phyloP scores from a whole-genome alignment of 257 asterid species.

The Solanum bukasovii region DNA sequence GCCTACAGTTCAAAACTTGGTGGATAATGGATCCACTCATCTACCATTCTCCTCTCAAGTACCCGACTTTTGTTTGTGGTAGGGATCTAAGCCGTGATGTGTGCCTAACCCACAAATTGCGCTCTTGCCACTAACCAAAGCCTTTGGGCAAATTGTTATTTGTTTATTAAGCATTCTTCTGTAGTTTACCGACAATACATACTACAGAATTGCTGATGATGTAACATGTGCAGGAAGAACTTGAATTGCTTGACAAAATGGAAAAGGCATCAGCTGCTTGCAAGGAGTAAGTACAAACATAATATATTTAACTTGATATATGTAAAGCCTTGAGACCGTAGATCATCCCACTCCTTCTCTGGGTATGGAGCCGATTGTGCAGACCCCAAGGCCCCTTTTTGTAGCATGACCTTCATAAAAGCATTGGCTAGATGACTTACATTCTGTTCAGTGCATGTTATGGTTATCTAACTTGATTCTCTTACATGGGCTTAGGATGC shows the following conservation, averaged over 20 bases:
- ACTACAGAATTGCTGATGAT: not conserved
- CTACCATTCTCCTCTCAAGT: not conserved
- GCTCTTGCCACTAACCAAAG: not conserved
- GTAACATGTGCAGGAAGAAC: constrained; percentile 56
- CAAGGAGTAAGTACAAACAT: constrained; percentile 59
- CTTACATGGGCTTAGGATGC: constrained; percentile 34
- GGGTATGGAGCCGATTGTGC: not conserved
- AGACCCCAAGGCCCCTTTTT: not conserved
- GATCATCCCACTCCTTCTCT: not conserved
- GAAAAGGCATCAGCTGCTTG: constrained; percentile 80
- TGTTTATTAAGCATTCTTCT: not conserved
- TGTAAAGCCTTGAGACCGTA: not conserved
- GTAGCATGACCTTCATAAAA: not conserved
- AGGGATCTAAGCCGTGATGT: not conserved
- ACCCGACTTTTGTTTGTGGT: not conserved
- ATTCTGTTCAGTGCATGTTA: not conserved
- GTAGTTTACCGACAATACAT: not conserved
- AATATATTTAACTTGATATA: not conserved
- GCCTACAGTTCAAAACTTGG: not conserved
- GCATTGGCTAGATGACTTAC: not conserved
- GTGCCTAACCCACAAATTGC: not conserved
- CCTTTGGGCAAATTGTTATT: not conserved
- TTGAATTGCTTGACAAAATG: constrained; percentile 73
- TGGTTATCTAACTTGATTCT: constrained; percentile 1
- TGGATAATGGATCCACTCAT: not conserved